These are phyloP conservation scores for Apiospora sp. DNA, from an alignment of 2,329 filamentous ascomycete genomes.

Conservation along the genomic window DNA sequence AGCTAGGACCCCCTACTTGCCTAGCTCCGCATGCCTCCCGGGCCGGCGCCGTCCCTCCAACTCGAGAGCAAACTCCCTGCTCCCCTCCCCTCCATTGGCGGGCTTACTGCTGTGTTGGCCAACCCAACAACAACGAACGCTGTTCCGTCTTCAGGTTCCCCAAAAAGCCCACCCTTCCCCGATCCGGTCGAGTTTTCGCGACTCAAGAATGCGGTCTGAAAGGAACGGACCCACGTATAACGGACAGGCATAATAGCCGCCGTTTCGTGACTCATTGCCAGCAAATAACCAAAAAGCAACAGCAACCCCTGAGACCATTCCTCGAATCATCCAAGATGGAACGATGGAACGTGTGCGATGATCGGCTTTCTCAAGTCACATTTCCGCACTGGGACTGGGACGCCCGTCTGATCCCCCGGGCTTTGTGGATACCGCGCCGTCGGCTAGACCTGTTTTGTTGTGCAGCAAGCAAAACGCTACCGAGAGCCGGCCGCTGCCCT, in stretches of 20 bases:
- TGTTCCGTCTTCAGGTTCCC: neutral
- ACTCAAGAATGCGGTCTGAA: neutral
- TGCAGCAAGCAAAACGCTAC: neutral
- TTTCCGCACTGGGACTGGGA: neutral
- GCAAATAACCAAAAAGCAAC: no score
- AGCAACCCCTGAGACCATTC: neutral
- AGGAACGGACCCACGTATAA: neutral
- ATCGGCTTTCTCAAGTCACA: neutral
- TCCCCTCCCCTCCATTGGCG: neutral
- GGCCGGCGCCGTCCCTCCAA: conserved; percentile 15
- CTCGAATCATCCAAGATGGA: neutral
- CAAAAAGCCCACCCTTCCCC: neutral
- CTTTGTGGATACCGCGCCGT: neutral
- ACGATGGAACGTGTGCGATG: no score
- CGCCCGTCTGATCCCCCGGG: neutral
- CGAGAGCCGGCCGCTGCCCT: neutral
- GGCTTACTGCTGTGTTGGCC: neutral
- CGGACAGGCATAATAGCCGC: neutral
- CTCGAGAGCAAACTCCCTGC: neutral
- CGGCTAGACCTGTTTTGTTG: neutral
- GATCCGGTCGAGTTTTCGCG: neutral
- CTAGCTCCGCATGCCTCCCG: conserved; percentile 3
- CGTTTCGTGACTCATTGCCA: neutral
- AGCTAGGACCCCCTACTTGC: neutral
- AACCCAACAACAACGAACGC: neutral